Conservation (phyloP, 164 flowering plant genomes). For the Sextonia rubra region DNA sequence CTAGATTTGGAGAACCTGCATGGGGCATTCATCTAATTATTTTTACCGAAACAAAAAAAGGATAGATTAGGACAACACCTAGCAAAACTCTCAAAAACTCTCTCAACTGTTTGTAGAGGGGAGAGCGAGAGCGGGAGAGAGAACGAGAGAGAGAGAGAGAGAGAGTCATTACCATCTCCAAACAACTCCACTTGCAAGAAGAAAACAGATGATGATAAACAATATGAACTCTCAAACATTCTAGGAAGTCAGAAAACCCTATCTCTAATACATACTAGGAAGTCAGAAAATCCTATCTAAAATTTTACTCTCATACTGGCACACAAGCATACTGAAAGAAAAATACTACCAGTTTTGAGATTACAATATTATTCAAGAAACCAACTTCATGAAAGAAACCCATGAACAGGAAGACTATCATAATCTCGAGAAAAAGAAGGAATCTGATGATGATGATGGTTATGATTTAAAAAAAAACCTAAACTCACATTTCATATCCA, state of each 20-base stretch:
- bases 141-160: neutral
- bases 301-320: neutral
- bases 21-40: too few species aligned
- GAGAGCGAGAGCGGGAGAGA: slow-evolving; percentile 3
- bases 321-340: neutral
- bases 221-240: neutral
- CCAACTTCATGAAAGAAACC: neutral
- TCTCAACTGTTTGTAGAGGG: neutral
- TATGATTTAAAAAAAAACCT: neutral
- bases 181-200: neutral
- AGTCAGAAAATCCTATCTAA: neutral
- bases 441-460: neutral
- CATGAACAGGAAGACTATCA: neutral
- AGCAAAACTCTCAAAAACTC: too few species aligned
- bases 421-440: neutral
- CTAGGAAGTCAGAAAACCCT: neutral
- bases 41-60: too few species aligned
- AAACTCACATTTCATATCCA: neutral
- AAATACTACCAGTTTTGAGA: neutral
- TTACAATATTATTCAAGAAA: neutral
- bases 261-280: neutral
- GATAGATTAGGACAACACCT: too few species aligned
- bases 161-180: neutral
- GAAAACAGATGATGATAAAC: neutral
- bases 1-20: too few species aligned